Conservation (phyloP, 768 basidiomycete species). For the Psilocybe cyanescens region DNA sequence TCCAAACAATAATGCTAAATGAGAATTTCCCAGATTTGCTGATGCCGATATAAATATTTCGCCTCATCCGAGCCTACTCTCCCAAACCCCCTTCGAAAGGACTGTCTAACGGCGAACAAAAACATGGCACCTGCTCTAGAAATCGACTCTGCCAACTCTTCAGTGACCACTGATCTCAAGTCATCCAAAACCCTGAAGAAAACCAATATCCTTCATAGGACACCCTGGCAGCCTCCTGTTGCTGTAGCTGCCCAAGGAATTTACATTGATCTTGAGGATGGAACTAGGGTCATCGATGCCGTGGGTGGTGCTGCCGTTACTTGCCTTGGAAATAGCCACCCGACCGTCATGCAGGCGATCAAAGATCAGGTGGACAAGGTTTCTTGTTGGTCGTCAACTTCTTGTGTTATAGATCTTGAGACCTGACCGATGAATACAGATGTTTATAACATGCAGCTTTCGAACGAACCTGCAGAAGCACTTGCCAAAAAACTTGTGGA, state of each 20-base stretch:
- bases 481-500: constrained; percentile 70
- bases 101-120: neutral
- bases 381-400: constrained; percentile 55
- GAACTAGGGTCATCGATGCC: constrained; percentile 71
- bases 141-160: neutral
- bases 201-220: constrained; percentile 61
- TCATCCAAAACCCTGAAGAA: constrained; percentile 8
- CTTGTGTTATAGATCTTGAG: neutral
- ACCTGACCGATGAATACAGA: constrained; percentile 43
- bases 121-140: constrained; percentile 15
- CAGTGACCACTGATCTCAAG: constrained; percentile 6
- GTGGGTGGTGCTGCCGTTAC: constrained; percentile 87
- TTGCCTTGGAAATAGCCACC: constrained; percentile 77
- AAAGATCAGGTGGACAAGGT: constrained; percentile 82
- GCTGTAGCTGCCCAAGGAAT: constrained; percentile 69
- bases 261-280: constrained; percentile 74
- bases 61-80: neutral
- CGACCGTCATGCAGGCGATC: constrained; percentile 70
- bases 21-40: too few relatives aligned
- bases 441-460: constrained; percentile 86
- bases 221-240: constrained; percentile 74
- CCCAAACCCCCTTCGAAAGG: neutral
- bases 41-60: constrained; percentile 16
- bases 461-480: constrained; percentile 80
- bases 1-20: too few relatives aligned